phyloP scores from a whole-genome alignment of 169 alveolate species.

The Cryptosporidium meleagridis region DNA sequence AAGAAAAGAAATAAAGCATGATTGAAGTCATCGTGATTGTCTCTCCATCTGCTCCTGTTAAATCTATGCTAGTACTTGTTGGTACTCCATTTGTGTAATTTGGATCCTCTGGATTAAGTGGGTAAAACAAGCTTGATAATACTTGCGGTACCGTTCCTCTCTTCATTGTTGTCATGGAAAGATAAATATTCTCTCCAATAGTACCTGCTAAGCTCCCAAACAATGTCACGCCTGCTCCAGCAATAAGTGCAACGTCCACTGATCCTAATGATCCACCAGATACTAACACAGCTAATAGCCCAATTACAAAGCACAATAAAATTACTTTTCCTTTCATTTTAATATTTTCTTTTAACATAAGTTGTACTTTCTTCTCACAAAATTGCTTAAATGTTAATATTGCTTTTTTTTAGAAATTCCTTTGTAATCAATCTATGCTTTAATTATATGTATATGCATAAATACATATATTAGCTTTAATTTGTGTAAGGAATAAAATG shows the following conservation, averaged over 20 bases:
- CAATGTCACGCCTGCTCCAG: slow-evolving; percentile 47
- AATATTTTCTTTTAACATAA: neutral
- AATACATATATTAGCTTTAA: neutral
- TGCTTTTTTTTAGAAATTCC: neutral
- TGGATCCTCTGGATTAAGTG: slow-evolving; percentile 67
- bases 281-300: neutral
- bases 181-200: slow-evolving; percentile 65
- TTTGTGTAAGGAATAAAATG: neutral
- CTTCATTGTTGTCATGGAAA: slow-evolving; percentile 35
- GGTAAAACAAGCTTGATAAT: slow-evolving; percentile 51
- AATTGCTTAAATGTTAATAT: neutral
- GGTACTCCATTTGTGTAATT: slow-evolving; percentile 71
- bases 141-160: slow-evolving; percentile 69
- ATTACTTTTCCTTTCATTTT: neutral
- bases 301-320: slow-evolving; percentile 1
- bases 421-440: neutral
- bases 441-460: neutral
- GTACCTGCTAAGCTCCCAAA: slow-evolving; percentile 59
- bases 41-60: slow-evolving; percentile 68
- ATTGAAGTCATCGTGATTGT: slow-evolving; percentile 67
- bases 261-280: slow-evolving; percentile 64
- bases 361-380: neutral
- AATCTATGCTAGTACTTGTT: slow-evolving; percentile 29
- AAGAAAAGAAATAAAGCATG: slow-evolving; percentile 65
- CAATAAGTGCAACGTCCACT: slow-evolving; percentile 46